Conservation (phyloP, 306 rosid species). For the Prunus persica region Prunus_persica_NCBIv2 NC_034015.1:21875501-21876000, state of each 20-base stretch:
- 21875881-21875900: conserved; percentile 67
- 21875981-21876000: conserved; percentile 70
- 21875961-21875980: conserved; percentile 44
- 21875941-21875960: conserved; percentile 61
- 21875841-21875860: conserved; percentile 71
- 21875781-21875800: conserved; percentile 7
- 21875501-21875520: too few species aligned
- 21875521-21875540: too few species aligned
- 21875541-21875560: neutral
- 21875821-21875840: conserved; percentile 74
- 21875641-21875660: neutral
- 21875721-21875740: too few species aligned
- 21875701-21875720: too few species aligned
- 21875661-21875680: neutral
- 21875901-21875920: conserved; percentile 78
- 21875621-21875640: neutral
- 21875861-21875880: conserved; percentile 59
- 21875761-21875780: conserved; percentile 20
- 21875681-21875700: neutral
- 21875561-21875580: neutral
- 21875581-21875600: neutral
- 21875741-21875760: neutral
- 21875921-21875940: conserved; percentile 61
- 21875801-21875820: conserved; percentile 45
- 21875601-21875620: neutral